A percentile compares a stretch with the other conserved stretches of the same genome.
These are phyloP conservation scores for Halophytophthora batemanensis DNA, from an alignment of 352 stramenopile species.

Conservation along the genomic window DNA sequence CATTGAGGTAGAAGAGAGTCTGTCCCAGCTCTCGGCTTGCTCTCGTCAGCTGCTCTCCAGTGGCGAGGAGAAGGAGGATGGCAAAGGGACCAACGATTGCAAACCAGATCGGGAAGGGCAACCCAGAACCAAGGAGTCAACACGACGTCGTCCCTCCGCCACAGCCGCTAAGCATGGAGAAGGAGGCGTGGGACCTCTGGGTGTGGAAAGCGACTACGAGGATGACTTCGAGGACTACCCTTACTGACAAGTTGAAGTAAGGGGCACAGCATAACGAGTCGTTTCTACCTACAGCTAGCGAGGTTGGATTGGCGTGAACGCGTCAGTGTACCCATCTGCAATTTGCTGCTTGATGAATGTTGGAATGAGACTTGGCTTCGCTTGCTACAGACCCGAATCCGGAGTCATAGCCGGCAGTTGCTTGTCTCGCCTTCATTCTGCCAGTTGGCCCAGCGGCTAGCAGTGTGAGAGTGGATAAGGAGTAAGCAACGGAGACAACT, in stretches of 20 bases:
- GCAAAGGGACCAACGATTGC: conserved; percentile 8
- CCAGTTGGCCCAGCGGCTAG: no score
- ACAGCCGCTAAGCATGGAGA: conserved; percentile 14
- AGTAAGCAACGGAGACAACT: no score
- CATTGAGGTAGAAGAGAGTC: conserved; percentile 59
- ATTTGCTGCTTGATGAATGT: no score
- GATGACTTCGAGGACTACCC: conserved; percentile 80
- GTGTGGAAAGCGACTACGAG: conserved; percentile 64
- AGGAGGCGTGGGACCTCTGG: conserved; percentile 29
- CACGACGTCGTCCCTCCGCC: conserved; percentile 6
- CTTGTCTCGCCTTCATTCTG: no score
- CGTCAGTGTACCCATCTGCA: no score
- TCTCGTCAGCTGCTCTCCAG: conserved; percentile 2
- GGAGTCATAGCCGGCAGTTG: no score
- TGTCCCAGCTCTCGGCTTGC: conserved; percentile 6
- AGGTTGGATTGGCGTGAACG: no score
- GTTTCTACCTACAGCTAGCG: no score
- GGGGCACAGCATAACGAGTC: no score
- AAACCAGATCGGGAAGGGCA: conserved; percentile 6
- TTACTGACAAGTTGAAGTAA: conserved; percentile 1
- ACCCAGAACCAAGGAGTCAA: conserved; percentile 11
- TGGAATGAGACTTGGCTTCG: no score
- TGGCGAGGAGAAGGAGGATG: conserved; percentile 1
- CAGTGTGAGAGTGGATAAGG: no score
- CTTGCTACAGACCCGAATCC: no score